These are phyloP conservation scores for Cyclotella baltica DNA, from an alignment of 108 stramenopile species.

Conservation along the genomic window DNA sequence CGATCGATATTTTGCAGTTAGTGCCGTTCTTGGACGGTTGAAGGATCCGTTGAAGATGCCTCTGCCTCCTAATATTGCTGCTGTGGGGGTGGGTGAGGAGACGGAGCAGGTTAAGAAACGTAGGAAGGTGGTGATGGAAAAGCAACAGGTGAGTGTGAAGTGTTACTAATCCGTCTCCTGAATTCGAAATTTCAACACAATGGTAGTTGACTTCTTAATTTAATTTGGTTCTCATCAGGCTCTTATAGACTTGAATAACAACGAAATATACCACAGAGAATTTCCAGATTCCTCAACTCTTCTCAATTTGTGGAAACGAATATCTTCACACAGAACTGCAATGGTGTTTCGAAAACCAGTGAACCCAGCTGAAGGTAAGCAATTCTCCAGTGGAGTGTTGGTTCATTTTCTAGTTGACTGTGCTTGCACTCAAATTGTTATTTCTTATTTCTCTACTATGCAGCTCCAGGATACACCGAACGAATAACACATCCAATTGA, in stretches of 20 bases:
- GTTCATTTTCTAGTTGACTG: not conserved
- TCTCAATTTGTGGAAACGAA: slow-evolving; percentile 75
- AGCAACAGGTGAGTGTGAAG: slow-evolving; percentile 31
- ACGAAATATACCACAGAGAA: slow-evolving; percentile 56
- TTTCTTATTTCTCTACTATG: not conserved
- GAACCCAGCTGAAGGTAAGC: slow-evolving; percentile 59
- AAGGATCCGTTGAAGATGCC: slow-evolving; percentile 81
- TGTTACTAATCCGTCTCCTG: no score
- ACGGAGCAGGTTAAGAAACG: slow-evolving; percentile 32
- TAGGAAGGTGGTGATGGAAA: slow-evolving; percentile 28
- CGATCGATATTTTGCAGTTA: slow-evolving; percentile 77
- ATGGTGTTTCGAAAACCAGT: slow-evolving; percentile 86
- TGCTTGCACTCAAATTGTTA: not conserved
- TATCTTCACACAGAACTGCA: slow-evolving; percentile 76
- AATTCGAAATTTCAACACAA: no score
- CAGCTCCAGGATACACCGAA: slow-evolving; percentile 82
- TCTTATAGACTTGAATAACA: slow-evolving; percentile 35
- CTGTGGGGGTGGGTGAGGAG: slow-evolving; percentile 28
- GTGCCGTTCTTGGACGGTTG: slow-evolving; percentile 77
- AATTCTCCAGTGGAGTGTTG: not conserved
- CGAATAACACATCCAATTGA: slow-evolving; percentile 86
- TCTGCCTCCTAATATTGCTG: slow-evolving; percentile 56
- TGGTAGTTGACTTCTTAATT: not conserved
- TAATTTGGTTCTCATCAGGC: slow-evolving; percentile 9
- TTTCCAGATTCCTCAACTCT: slow-evolving; percentile 55